Percentiles rank a stretch among this genome's conserved stretches.
These are phyloP conservation scores for Paratinospora sagittata DNA, from an alignment of 164 flowering plant genomes.

Conservation along the genomic window DNA sequence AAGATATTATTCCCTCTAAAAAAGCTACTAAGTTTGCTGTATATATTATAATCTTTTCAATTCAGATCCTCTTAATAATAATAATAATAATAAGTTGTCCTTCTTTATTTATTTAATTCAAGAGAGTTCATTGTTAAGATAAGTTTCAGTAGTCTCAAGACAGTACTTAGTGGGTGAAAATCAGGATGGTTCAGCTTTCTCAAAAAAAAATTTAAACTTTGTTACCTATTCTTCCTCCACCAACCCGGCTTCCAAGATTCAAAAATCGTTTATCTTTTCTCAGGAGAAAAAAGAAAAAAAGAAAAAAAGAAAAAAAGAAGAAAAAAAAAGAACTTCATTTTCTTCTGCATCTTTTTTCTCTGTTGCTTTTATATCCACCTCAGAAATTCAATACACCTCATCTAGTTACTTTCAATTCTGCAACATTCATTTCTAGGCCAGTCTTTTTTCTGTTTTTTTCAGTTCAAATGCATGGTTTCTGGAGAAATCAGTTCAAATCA, in stretches of 20 bases:
- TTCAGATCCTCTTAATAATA: too few species aligned
- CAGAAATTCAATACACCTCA: slow-evolving; percentile 1
- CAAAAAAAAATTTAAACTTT: slow-evolving; percentile 17
- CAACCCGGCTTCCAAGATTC: slow-evolving; percentile 17
- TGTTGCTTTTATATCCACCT: slow-evolving; percentile 6
- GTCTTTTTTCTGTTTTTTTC: slow-evolving; percentile 6
- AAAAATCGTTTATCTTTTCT: slow-evolving; percentile 1
- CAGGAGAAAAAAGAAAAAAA: too few species aligned
- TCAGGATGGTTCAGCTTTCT: slow-evolving; percentile 10
- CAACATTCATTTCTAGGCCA: background rate
- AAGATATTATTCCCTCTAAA: background rate
- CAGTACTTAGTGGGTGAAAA: slow-evolving; percentile 16
- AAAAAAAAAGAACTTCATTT: slow-evolving; percentile 5
- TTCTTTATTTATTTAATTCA: background rate
- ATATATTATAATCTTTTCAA: too few species aligned
- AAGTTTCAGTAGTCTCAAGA: background rate
- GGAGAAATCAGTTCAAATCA: slow-evolving; percentile 13
- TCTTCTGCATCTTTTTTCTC: background rate
- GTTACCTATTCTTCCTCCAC: slow-evolving; percentile 8
- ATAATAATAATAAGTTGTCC: too few species aligned
- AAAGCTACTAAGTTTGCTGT: too few species aligned
- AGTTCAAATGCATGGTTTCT: slow-evolving; percentile 22
- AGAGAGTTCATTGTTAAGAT: background rate
- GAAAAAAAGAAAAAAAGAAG: background rate
- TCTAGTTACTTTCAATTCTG: slow-evolving; percentile 4